phyloP scores from a whole-genome alignment of 305 asterid genomes.

The Solanum chacoense region DNA sequence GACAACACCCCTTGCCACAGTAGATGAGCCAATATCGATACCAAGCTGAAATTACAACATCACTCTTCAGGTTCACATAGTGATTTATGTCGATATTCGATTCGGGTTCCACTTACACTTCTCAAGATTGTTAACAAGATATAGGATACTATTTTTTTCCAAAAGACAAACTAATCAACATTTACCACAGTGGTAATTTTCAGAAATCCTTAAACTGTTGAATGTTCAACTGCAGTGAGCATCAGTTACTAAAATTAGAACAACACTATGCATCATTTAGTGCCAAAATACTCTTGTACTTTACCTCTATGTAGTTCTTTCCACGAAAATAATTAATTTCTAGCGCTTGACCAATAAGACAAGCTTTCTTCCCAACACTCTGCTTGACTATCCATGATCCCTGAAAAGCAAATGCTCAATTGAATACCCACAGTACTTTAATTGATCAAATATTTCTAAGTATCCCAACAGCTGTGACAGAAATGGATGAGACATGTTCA shows the following conservation, averaged over 20 bases:
- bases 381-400: conserved; percentile 98
- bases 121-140: background rate
- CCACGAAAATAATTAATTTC: conserved; percentile 87
- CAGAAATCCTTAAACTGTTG: background rate
- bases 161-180: background rate
- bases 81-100: background rate
- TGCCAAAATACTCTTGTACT: conserved; percentile 7
- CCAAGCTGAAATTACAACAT: conserved; percentile 52
- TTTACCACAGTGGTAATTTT: background rate
- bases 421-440: background rate
- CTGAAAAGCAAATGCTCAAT: conserved; percentile 28
- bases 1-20: conserved; percentile 96
- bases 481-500: background rate
- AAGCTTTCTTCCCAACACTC: conserved; percentile 94
- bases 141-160: background rate
- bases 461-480: background rate
- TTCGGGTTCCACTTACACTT: background rate
- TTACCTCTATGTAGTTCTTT: conserved; percentile 94
- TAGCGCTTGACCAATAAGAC: conserved; percentile 92
- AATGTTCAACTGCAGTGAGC: background rate
- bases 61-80: background rate
- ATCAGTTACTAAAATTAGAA: background rate
- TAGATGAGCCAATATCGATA: conserved; percentile 87
- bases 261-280: background rate
- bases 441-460: background rate